These are phyloP conservation scores for Aspergillus bertholletiae DNA, from an alignment of 495 filamentous ascomycete species.

Conservation along the genomic window DNA sequence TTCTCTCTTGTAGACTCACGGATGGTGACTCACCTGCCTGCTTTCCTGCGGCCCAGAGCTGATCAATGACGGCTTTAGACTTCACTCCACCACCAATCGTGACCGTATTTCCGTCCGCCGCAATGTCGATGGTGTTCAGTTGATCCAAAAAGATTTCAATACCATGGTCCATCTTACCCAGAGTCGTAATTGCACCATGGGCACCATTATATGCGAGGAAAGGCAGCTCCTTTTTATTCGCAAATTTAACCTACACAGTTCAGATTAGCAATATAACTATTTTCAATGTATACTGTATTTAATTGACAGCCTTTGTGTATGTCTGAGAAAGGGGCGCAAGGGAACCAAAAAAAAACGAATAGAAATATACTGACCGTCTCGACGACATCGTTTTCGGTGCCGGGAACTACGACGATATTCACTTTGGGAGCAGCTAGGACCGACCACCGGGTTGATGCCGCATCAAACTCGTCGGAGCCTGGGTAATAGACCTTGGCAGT, in stretches of 20 bases:
- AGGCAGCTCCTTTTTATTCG: conserved; percentile 41
- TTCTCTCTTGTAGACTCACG: too few relatives aligned
- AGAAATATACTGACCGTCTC: conserved; percentile 41
- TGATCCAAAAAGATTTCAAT: conserved; percentile 44
- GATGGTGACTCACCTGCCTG: conserved; percentile 7
- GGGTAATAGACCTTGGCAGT: conserved; percentile 43
- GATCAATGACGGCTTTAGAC: conserved; percentile 26
- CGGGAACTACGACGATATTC: conserved; percentile 46
- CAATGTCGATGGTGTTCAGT: conserved; percentile 39
- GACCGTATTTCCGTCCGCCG: conserved; percentile 41
- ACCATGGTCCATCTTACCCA: conserved; percentile 43
- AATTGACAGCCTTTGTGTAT: not conserved
- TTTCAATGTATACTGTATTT: too few relatives aligned
- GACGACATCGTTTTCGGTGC: conserved; percentile 48
- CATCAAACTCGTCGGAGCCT: conserved; percentile 34
- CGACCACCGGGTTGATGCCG: conserved; percentile 43
- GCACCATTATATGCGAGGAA: conserved; percentile 48
- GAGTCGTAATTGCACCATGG: conserved; percentile 41
- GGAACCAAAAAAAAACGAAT: not conserved
- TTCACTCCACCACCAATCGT: conserved; percentile 49
- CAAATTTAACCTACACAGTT: conserved; percentile 36
- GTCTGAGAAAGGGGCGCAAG: not conserved
- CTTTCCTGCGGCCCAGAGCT: conserved; percentile 26
- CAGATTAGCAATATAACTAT: too few relatives aligned
- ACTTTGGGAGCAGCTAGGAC: conserved; percentile 34